A percentile compares a stretch with the other conserved stretches of the same genome.
Evolutionary conservation across 2,329 filamentous ascomycete species (phyloP).

Genomic region (Exserohilum turcica): DNA sequence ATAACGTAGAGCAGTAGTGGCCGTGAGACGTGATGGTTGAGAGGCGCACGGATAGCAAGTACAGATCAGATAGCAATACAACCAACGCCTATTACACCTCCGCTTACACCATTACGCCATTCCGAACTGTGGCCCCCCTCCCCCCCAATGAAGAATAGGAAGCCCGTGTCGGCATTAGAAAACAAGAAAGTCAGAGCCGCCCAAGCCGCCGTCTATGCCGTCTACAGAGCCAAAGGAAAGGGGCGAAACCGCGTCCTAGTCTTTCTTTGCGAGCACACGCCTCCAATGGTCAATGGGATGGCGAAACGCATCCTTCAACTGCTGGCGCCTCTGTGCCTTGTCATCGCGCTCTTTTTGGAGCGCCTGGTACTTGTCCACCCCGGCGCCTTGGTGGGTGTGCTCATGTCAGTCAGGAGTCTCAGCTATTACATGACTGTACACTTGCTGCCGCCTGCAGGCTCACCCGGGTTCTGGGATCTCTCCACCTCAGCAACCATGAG

Average conservation of each 20-base stretch:
- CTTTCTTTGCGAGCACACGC: background rate
- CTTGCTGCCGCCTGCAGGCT: constrained; percentile 79
- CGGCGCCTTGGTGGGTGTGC: constrained; percentile 11
- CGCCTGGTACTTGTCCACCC: constrained; percentile 5
- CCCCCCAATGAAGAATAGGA: background rate
- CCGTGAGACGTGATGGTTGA: constrained; percentile 5
- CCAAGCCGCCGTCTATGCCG: constrained; percentile 23
- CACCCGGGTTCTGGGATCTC: constrained; percentile 87
- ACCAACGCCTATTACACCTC: constrained; percentile 35
- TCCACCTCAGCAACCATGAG: constrained; percentile 94
- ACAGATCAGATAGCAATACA: too few species aligned
- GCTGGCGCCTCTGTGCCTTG: constrained; percentile 7
- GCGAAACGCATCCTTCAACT: background rate
- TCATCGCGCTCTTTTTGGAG: constrained; percentile 2
- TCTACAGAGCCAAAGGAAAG: constrained; percentile 19
- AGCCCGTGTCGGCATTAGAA: background rate
- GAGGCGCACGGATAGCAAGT: constrained; percentile 8
- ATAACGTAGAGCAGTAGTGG: constrained; percentile 2
- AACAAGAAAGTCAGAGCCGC: constrained; percentile 5
- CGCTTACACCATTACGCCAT: constrained; percentile 29
- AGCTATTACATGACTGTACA: constrained; percentile 83
- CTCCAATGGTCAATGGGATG: background rate
- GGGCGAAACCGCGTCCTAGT: background rate
- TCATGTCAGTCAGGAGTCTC: constrained; percentile 27
- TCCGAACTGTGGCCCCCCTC: constrained; percentile 31